Evolutionary conservation across 106 monocot genomes (phyloP), one percentile per base, ranked within the genome.

Genomic region (Apostasia ramifera): DNA sequence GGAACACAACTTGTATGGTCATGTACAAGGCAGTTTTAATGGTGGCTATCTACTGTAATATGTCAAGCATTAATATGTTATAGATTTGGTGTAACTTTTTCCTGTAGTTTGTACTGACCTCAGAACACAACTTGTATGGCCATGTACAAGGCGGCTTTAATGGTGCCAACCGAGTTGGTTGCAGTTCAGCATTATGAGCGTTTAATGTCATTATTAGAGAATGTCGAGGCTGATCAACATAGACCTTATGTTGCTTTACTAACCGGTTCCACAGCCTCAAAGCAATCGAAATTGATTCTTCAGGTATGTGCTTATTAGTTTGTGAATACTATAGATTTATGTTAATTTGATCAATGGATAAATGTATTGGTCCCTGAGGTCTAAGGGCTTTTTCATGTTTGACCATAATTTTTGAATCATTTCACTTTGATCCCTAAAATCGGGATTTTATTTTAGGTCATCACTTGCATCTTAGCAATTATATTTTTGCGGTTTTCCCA

Each of bases 131-230:
- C 38, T 57, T 65, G 12, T 11, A 41, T 59, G 7, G 49, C 57
- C 44, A 37, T 68, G 43, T 57, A 51, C 54, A 72, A 97, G 98
- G 98, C 98, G 72, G 98, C 98, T 76, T 83, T 98, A 71, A 98
- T 98, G 98, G 98, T 90, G 51, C 98, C 98, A 78, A 90, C 81
- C 47, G 98, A 98, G 67, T 73, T 98, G 39, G 87, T 98, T 77
- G 93, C 98, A 3, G 15, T 83, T 14, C 98, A 98, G 63, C 98
- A 98, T 72, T 90, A 93, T 77, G 81, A 98, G 46, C 84, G 80
- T 58, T 70, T 87, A 47, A 70, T 79, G 65, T 83, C 86, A 58
- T 85, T 91, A 49, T 52, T 98, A 62, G 85, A 90, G 57, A 81
- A 80, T 56, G 49, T 93, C 59, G 61, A 71, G 9, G 78, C 59